A percentile compares a stretch with the other conserved stretches of the same genome.
phyloP scores from a whole-genome alignment of 371 early-diverging fungal species.

The Mucor indicus region DNA sequence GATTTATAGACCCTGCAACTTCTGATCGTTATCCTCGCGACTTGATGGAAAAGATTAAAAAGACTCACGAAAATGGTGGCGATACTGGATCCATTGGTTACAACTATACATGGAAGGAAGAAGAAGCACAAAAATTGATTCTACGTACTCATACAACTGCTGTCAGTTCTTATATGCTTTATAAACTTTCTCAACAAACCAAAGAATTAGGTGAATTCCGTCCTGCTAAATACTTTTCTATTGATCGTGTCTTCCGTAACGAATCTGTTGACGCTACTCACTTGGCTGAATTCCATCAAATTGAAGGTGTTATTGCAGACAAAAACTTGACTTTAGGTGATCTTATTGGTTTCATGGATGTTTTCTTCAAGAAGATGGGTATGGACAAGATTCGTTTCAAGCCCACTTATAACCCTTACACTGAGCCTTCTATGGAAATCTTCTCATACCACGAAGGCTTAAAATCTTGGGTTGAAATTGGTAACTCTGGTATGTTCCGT shows the following conservation, averaged over 20 bases:
- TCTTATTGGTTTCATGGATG: conserved; percentile 96
- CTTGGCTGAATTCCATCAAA: conserved; percentile 99
- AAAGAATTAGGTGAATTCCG: conserved; percentile 65
- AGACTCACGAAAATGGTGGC: conserved; percentile 95
- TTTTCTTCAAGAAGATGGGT: conserved; percentile 98
- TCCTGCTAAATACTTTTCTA: conserved; percentile 98
- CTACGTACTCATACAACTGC: conserved; percentile 99
- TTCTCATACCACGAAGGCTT: conserved; percentile 98
- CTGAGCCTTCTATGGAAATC: conserved; percentile 99
- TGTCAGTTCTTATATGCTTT: conserved; percentile 91
- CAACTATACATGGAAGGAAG: conserved; percentile 90
- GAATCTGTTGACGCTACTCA: conserved; percentile 99
- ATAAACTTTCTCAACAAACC: conserved; percentile 88
- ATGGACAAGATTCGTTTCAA: conserved; percentile 97
- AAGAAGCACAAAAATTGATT: conserved; percentile 95
- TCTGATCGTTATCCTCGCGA: conserved; percentile 80
- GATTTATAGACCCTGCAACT: conserved; percentile 69
- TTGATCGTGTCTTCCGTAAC: conserved; percentile 99
- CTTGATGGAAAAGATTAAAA: conserved; percentile 89
- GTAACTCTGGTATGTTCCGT: conserved; percentile 99
- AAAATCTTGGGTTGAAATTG: conserved; percentile 98
- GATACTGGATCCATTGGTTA: conserved; percentile 95
- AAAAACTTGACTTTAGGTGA: conserved; percentile 94
- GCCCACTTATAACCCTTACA: conserved; percentile 99
- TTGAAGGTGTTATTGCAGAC: conserved; percentile 99